Evolutionary conservation across 805 yeast species (phyloP).

Genomic region (Wickerhamomyces ciferrii): DNA sequence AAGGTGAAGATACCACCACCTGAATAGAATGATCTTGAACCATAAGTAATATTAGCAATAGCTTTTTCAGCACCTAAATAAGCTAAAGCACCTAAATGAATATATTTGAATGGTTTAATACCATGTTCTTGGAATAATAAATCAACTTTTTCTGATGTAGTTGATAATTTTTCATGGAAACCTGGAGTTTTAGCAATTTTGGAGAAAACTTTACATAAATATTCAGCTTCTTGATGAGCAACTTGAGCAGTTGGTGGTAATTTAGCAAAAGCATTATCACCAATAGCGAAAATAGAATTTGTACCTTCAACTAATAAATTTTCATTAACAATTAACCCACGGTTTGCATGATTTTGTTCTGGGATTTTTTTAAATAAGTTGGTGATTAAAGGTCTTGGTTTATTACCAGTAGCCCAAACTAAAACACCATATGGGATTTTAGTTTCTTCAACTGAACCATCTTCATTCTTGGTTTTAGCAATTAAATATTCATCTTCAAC

Average conservation of each 20-base stretch:
- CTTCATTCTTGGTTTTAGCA: constrained; percentile 67
- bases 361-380: constrained; percentile 66
- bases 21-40: constrained; percentile 75
- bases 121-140: constrained; percentile 41
- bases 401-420: constrained; percentile 97
- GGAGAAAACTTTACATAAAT: constrained; percentile 67
- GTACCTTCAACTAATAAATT: constrained; percentile 79
- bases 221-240: constrained; percentile 89
- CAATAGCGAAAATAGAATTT: constrained; percentile 78
- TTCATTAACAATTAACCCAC: constrained; percentile 82
- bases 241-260: constrained; percentile 97
- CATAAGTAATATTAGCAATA: constrained; percentile 83
- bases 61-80: constrained; percentile 92
- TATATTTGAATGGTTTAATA: constrained; percentile 65
- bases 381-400: constrained; percentile 69
- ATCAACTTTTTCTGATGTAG: constrained; percentile 30
- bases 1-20: constrained; percentile 87
- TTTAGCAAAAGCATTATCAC: constrained; percentile 88
- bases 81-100: constrained; percentile 89
- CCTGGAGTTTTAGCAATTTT: constrained; percentile 38
- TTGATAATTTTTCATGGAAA: constrained; percentile 31
- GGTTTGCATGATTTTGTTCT: constrained; percentile 76
- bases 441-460: constrained; percentile 57
- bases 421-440: constrained; percentile 83
- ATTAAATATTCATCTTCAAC: constrained; percentile 70